A percentile compares a stretch with the other conserved stretches of the same genome.
Evolutionary conservation across 1,139 yeast genomes (phyloP).

Genomic region (Pichia sp.): DNA sequence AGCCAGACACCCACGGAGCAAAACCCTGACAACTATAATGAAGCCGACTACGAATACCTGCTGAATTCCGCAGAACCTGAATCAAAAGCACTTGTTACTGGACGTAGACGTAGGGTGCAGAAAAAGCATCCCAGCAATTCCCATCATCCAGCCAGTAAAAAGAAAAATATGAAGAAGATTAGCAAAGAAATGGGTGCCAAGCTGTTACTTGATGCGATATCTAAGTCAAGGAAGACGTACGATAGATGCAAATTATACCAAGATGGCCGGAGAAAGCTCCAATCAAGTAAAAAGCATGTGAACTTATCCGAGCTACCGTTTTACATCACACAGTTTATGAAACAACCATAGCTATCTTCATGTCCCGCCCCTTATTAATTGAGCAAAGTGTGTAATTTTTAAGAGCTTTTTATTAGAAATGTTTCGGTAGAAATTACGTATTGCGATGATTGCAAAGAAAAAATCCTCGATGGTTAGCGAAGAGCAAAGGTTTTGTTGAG

Average conservation of each 20-base stretch:
- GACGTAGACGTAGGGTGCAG: neutral
- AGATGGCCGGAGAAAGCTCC: constrained; percentile 1
- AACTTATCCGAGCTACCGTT: constrained; percentile 6
- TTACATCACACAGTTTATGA: constrained; percentile 5
- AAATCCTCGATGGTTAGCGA: no score
- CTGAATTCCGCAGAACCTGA: neutral
- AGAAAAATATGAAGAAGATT: neutral
- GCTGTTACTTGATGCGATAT: neutral
- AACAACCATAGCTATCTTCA: neutral
- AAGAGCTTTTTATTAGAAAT: neutral
- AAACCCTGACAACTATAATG: neutral
- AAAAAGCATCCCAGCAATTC: neutral
- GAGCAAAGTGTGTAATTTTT: neutral
- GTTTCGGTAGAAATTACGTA: neutral
- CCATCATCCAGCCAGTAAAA: neutral
- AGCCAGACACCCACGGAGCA: neutral
- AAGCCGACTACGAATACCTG: neutral
- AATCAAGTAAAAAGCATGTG: neutral
- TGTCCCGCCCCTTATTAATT: neutral
- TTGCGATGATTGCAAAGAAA: neutral
- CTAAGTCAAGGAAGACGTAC: neutral
- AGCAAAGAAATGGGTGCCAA: neutral
- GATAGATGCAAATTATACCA: neutral
- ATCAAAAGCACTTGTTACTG: neutral
- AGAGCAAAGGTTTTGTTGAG: no score